A percentile compares a stretch with the other conserved stretches of the same genome.
Conservation (phyloP, 78 protist genomes). For the Isochrysis galbana region DNA sequence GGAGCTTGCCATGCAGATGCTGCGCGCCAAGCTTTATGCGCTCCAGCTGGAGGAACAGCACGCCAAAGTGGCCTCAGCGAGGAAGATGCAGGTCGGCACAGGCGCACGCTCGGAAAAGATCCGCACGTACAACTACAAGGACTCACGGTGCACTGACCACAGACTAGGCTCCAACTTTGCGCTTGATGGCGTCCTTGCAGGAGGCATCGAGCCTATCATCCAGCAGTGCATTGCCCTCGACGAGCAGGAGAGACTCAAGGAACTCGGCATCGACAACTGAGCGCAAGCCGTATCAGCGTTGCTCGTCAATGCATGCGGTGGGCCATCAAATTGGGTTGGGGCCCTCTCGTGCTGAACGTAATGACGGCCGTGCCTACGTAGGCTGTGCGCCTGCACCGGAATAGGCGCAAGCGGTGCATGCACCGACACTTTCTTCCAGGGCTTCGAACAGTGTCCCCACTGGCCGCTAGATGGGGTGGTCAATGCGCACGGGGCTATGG, state of each 20-base stretch:
- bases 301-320: no score
- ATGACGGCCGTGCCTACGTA: no score
- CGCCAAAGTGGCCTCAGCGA: neutral
- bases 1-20: slow-evolving; percentile 39
- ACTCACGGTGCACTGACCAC: slow-evolving; percentile 43
- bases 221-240: neutral
- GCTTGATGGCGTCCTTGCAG: neutral
- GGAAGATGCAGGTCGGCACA: slow-evolving; percentile 13
- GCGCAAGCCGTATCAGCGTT: no score
- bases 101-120: slow-evolving; percentile 56
- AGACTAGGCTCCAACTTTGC: neutral
- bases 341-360: no score
- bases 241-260: neutral
- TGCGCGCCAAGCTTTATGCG: slow-evolving; percentile 34
- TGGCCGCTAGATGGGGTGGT: no score
- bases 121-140: slow-evolving; percentile 60
- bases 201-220: neutral
- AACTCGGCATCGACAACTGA: neutral
- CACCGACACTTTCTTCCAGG: no score
- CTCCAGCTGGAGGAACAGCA: slow-evolving; percentile 17
- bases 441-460: no score
- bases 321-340: no score
- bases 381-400: no score
- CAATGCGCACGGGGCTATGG: no score
- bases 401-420: no score